phyloP scores from a whole-genome alignment of 2,329 filamentous ascomycete species.

The Chrysoporthe deuterocubensis region DNA sequence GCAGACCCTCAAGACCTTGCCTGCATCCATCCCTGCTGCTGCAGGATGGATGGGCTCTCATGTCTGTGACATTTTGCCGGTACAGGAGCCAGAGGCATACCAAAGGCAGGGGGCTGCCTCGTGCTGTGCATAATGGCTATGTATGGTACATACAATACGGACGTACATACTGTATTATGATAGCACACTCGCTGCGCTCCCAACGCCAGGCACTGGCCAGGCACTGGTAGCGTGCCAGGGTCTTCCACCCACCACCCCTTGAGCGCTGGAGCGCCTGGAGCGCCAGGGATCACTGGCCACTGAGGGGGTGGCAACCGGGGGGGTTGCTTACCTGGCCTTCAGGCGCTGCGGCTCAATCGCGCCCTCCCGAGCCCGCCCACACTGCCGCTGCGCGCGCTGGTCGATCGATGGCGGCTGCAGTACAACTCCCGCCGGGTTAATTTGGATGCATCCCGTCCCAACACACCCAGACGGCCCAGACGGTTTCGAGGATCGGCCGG shows the following conservation, averaged over 20 bases:
- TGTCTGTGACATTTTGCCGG: too few species aligned
- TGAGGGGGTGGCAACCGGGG: conserved; percentile 1
- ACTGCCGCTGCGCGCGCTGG: too few species aligned
- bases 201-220: too few species aligned
- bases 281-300: neutral
- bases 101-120: too few species aligned
- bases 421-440: neutral
- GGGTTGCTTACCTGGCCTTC: neutral
- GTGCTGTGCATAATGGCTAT: too few species aligned
- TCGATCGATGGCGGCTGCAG: neutral
- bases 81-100: too few species aligned
- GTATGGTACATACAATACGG: too few species aligned
- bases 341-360: conserved; percentile 1
- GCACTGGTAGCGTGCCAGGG: neutral
- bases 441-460: neutral
- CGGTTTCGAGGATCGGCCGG: neutral
- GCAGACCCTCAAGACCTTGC: neutral
- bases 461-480: neutral
- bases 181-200: neutral
- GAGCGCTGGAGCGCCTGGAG: too few species aligned
- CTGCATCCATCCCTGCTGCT: neutral
- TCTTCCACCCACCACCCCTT: neutral
- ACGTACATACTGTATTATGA: neutral
- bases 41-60: too few species aligned
- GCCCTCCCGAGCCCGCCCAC: neutral